Evolutionary conservation across 495 filamentous ascomycete genomes (phyloP).

Genomic region (Pyrenula aspistea): DNA sequence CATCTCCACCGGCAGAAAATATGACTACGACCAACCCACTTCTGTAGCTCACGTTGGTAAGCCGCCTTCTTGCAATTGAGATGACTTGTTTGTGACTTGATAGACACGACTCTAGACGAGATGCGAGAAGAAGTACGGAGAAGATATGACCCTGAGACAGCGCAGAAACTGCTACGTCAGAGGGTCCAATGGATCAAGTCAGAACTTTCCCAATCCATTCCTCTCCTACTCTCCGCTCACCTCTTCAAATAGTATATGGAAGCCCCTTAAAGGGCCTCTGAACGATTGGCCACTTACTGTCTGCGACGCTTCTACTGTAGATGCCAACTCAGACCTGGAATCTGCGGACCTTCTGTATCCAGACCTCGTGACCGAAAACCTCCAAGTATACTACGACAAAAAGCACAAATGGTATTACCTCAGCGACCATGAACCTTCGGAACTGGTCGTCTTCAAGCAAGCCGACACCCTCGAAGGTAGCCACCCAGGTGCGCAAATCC

Average conservation of each 20-base stretch:
- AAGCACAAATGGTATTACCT: conserved; percentile 6
- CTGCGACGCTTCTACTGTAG: conserved; percentile 2
- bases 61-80: background rate
- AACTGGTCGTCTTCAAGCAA: conserved; percentile 4
- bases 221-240: conserved; percentile 1
- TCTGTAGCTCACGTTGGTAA: conserved; percentile 6
- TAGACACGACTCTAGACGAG: background rate
- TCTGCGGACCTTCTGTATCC: conserved; percentile 2
- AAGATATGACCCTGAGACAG: background rate
- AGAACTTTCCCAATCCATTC: background rate
- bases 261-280: conserved; percentile 5
- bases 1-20: background rate
- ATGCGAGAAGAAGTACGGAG: background rate
- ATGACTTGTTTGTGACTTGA: background rate
- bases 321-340: conserved; percentile 3
- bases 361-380: conserved; percentile 5
- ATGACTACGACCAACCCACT: conserved; percentile 6
- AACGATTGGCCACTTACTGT: conserved; percentile 6
- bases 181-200: background rate
- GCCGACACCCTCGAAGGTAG: too few species aligned
- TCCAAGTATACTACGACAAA: conserved; percentile 1
- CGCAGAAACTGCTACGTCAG: too few species aligned
- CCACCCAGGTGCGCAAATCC: too few species aligned
- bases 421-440: conserved; percentile 3
- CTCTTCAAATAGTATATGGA: conserved; percentile 10